A percentile compares a stretch with the other conserved stretches of the same genome.
Conservation (phyloP, 2,329 filamentous ascomycete genomes). For the Nothophaeocryptopus gaeumannii region DNA sequence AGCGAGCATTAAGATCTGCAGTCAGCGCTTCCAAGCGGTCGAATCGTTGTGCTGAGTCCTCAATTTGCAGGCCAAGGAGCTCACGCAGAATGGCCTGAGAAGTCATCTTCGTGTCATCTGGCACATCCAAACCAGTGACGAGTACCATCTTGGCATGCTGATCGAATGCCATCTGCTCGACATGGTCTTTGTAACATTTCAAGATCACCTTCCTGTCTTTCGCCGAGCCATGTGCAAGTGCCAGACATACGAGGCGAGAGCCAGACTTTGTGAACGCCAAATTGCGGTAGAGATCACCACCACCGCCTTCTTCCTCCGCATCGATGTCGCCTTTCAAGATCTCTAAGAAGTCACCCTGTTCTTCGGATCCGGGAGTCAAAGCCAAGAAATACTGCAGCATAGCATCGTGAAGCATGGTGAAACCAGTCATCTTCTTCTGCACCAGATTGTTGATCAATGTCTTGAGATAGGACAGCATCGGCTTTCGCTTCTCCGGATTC, state of each 20-base stretch:
- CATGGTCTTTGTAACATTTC: conserved; percentile 84
- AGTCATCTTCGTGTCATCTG: conserved; percentile 89
- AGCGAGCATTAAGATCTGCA: conserved; percentile 63
- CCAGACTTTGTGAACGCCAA: conserved; percentile 93
- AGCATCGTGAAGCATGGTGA: conserved; percentile 96
- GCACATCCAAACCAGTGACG: conserved; percentile 80
- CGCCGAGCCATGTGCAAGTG: conserved; percentile 78
- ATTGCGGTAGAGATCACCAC: conserved; percentile 88
- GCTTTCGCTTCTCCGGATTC: conserved; percentile 78
- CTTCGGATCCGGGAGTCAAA: conserved; percentile 70
- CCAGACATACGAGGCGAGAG: conserved; percentile 73
- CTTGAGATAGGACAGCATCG: conserved; percentile 80
- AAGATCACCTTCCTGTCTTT: conserved; percentile 91
- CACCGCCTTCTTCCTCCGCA: conserved; percentile 45
- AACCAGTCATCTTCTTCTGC: conserved; percentile 94
- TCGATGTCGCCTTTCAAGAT: conserved; percentile 88
- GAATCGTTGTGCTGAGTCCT: conserved; percentile 47
- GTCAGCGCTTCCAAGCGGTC: conserved; percentile 62
- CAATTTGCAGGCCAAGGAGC: conserved; percentile 63
- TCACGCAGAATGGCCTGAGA: conserved; percentile 84
- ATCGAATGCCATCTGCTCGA: conserved; percentile 81
- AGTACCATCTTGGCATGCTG: conserved; percentile 75
- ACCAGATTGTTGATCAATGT: conserved; percentile 88
- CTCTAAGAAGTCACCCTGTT: conserved; percentile 84
- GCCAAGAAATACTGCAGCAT: conserved; percentile 96